phyloP scores from a whole-genome alignment of 2,329 filamentous ascomycete genomes.

The Cladosporium velox region DNA sequence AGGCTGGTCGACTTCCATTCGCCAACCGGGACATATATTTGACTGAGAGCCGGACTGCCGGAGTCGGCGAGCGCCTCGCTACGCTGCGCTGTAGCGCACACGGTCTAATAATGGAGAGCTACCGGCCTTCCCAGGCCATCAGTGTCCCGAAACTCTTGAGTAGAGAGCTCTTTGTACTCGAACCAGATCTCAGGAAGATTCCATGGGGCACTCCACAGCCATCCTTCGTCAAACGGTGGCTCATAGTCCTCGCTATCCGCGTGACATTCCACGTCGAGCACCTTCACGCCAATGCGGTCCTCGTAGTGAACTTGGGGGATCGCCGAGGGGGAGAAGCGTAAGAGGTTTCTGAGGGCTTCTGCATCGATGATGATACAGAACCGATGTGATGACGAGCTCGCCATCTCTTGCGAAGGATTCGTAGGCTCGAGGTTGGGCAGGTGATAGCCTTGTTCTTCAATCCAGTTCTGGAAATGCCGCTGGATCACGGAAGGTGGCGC shows the following conservation, averaged over 20 bases:
- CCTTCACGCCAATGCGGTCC: background rate
- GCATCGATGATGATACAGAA: no score
- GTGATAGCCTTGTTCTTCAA: no score
- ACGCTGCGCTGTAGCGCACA: background rate
- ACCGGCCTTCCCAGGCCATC: background rate
- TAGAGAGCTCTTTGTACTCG: background rate
- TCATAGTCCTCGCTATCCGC: background rate
- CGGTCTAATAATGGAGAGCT: background rate
- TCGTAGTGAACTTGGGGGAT: background rate
- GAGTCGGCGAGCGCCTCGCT: background rate
- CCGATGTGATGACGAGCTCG: no score
- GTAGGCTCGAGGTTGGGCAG: no score
- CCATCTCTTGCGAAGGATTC: no score
- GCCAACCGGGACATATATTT: no score
- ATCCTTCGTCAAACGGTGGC: conserved; percentile 1
- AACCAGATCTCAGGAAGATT: background rate
- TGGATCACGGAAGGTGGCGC: no score
- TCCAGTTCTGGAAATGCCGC: no score
- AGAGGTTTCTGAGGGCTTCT: no score
- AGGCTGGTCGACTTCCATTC: no score
- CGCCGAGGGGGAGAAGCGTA: no score
- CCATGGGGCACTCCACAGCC: background rate
- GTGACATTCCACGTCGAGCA: conserved; percentile 4
- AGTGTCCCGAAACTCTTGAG: background rate
- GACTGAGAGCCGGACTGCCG: no score